Percentiles rank a stretch among this genome's conserved stretches.
These are phyloP conservation scores for Acanthamoeba royreba DNA, from an alignment of 208 protist genomes.

Conservation along the genomic window DNA sequence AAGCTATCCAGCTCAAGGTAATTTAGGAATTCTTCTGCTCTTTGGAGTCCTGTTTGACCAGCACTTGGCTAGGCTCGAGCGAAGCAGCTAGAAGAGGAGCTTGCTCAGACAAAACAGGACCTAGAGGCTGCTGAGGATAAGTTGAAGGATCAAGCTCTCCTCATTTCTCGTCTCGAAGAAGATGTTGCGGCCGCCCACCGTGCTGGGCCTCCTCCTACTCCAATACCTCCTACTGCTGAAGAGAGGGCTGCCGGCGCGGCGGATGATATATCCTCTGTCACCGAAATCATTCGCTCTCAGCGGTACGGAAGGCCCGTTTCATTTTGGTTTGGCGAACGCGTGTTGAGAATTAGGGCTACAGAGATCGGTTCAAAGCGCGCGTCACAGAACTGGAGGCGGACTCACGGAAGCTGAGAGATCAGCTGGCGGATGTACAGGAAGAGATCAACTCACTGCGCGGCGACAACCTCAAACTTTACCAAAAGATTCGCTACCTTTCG, in stretches of 20 bases:
- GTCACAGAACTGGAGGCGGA: slow-evolving; percentile 67
- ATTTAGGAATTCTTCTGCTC: no score
- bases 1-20: slow-evolving; percentile 37
- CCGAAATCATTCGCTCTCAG: not conserved
- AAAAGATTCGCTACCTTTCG: slow-evolving; percentile 78
- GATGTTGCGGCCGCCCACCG: slow-evolving; percentile 44
- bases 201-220: not conserved
- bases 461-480: slow-evolving; percentile 80
- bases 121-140: not conserved
- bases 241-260: not conserved
- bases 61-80: not conserved
- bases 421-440: slow-evolving; percentile 17
- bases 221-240: not conserved
- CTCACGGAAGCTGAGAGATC: slow-evolving; percentile 46
- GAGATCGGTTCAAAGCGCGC: slow-evolving; percentile 72
- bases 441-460: slow-evolving; percentile 57
- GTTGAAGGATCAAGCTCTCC: not conserved
- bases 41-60: no score
- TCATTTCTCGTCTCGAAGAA: slow-evolving; percentile 52
- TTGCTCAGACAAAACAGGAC: not conserved
- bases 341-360: slow-evolving; percentile 69
- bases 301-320: not conserved
- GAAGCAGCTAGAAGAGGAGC: not conserved
- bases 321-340: not conserved
- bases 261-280: not conserved